Evolutionary conservation across 2,329 filamentous ascomycete species (phyloP).

Genomic region (Scedosporium minutisporum): DNA sequence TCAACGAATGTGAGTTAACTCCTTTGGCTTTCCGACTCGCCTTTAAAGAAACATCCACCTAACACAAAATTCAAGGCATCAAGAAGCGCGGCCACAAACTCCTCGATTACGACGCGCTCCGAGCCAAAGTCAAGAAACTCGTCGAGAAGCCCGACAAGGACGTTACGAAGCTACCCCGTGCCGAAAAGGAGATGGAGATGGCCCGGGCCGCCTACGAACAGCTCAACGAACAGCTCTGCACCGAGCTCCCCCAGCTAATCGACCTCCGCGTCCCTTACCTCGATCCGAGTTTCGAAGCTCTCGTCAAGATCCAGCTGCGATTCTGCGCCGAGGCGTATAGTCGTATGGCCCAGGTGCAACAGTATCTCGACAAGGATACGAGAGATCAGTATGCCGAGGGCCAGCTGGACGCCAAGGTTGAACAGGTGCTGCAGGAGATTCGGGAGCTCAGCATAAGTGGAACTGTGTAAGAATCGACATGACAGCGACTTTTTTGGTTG

Average conservation of each 20-base stretch:
- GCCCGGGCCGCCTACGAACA: slow-evolving; percentile 90
- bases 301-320: slow-evolving; percentile 95
- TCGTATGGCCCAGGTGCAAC: slow-evolving; percentile 97
- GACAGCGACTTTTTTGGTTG: background rate
- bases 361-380: slow-evolving; percentile 92
- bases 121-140: slow-evolving; percentile 92
- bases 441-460: slow-evolving; percentile 86
- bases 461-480: slow-evolving; percentile 37
- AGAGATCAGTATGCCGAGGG: slow-evolving; percentile 93
- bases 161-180: slow-evolving; percentile 86
- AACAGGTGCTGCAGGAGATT: slow-evolving; percentile 95
- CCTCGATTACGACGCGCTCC: slow-evolving; percentile 92
- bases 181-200: slow-evolving; percentile 94
- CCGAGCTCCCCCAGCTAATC: slow-evolving; percentile 89
- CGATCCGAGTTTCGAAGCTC: slow-evolving; percentile 91
- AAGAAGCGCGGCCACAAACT: slow-evolving; percentile 99
- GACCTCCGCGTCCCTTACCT: slow-evolving; percentile 94
- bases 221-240: slow-evolving; percentile 90
- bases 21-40: background rate
- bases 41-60: background rate
- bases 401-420: slow-evolving; percentile 81
- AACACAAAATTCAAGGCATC: slow-evolving; percentile 50
- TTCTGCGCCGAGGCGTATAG: slow-evolving; percentile 98
- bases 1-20: slow-evolving; percentile 72
- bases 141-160: slow-evolving; percentile 99